Evolutionary conservation across 1,284 basidiomycete species (phyloP).

Genomic region (Cryptococcus amylolentus): DNA sequence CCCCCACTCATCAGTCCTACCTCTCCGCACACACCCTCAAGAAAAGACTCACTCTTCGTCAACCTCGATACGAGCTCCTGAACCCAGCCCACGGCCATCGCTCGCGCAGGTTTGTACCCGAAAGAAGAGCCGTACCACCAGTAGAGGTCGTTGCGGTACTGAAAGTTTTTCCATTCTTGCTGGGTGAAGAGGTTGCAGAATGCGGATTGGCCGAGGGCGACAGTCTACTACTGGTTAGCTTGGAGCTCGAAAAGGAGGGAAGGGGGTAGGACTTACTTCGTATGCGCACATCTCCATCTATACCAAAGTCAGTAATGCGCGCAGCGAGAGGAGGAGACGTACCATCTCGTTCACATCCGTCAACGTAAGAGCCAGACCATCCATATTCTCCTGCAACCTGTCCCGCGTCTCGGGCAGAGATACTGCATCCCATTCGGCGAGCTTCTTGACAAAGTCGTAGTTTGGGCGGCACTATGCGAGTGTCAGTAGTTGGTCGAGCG

Average conservation of each 20-base stretch:
- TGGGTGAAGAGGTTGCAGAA: constrained; percentile 62
- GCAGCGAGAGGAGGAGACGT: constrained; percentile 3
- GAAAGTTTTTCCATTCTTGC: constrained; percentile 64
- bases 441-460: constrained; percentile 18
- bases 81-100: constrained; percentile 51
- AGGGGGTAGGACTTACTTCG: constrained; percentile 49
- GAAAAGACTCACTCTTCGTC: constrained; percentile 33
- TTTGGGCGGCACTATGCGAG: too few relatives aligned
- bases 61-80: constrained; percentile 50
- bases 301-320: neutral
- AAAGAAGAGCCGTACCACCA: constrained; percentile 50
- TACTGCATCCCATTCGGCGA: constrained; percentile 60
- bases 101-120: constrained; percentile 47
- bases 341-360: constrained; percentile 62
- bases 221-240: constrained; percentile 36
- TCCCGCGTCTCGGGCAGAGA: constrained; percentile 66
- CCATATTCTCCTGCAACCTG: constrained; percentile 60
- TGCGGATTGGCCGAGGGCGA: constrained; percentile 51
- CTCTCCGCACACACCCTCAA: neutral
- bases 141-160: constrained; percentile 54
- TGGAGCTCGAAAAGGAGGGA: neutral
- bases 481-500: neutral
- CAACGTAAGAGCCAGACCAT: constrained; percentile 65
- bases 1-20: neutral
- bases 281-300: constrained; percentile 57